Evolutionary conservation across 345 rosid species (phyloP).

Genomic region (Moricandia arvensis): DNA sequence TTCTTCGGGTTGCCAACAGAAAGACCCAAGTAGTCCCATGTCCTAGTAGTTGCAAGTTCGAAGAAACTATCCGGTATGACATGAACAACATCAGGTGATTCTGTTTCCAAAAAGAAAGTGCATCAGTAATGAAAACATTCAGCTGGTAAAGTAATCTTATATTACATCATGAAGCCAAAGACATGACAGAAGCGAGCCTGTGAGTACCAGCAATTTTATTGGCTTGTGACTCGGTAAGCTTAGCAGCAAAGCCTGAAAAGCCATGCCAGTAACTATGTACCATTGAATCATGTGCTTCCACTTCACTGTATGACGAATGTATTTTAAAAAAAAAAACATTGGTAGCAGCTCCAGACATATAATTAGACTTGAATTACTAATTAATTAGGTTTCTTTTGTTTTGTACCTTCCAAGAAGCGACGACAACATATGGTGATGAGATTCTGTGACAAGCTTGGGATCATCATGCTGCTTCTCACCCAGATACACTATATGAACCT

Average conservation of each 20-base stretch:
- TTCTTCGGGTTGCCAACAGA: slow-evolving; percentile 28
- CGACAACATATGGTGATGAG: slow-evolving; percentile 35
- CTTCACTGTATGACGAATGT: slow-evolving; percentile 28
- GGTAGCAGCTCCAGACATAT: not conserved
- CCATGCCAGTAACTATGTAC: slow-evolving; percentile 45
- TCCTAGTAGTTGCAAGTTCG: slow-evolving; percentile 44
- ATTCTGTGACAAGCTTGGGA: slow-evolving; percentile 25
- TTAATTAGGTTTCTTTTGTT: not conserved
- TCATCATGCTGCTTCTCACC: slow-evolving; percentile 39
- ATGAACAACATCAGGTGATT: slow-evolving; percentile 43
- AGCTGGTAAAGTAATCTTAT: too few relatives aligned
- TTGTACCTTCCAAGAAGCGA: slow-evolving; percentile 30
- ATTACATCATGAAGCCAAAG: too few relatives aligned
- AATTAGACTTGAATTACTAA: not conserved
- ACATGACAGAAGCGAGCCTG: not conserved
- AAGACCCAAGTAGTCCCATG: slow-evolving; percentile 47
- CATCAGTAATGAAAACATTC: too few relatives aligned
- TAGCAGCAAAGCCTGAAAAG: slow-evolving; percentile 57
- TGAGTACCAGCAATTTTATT: slow-evolving; percentile 38
- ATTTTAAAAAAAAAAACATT: not conserved
- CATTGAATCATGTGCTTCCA: slow-evolving; percentile 44
- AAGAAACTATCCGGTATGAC: slow-evolving; percentile 37
- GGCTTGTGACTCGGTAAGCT: slow-evolving; percentile 45
- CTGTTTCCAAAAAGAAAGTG: slow-evolving; percentile 24
- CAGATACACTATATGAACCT: slow-evolving; percentile 42